A percentile compares a stretch with the other conserved stretches of the same genome.
Conservation (phyloP, 495 filamentous ascomycete genomes). For the Talaromyces liani region DNA sequence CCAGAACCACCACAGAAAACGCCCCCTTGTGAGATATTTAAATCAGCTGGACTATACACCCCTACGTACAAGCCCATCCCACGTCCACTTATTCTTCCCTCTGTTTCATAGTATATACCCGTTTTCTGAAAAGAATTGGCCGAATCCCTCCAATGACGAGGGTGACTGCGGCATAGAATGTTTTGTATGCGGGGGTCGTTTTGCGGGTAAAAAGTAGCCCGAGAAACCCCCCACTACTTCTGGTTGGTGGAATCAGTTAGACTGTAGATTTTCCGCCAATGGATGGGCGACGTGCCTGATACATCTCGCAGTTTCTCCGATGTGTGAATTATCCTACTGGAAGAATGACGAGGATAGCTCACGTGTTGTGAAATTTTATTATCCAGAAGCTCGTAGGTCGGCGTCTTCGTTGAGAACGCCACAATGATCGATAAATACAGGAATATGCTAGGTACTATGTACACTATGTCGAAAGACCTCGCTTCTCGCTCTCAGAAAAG, state of each 20-base stretch:
- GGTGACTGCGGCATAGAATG: not conserved
- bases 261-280: not conserved
- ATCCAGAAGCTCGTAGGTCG: not conserved
- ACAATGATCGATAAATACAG: not conserved
- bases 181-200: constrained; percentile 5
- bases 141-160: constrained; percentile 3
- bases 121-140: not conserved
- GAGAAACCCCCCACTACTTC: not conserved
- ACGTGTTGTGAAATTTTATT: not conserved
- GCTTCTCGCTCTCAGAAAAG: constrained; percentile 92
- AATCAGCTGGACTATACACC: not conserved
- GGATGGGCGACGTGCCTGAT: not conserved
- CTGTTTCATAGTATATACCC: not conserved
- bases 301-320: constrained; percentile 13
- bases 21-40: not conserved
- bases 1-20: not conserved
- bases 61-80: too few species aligned
- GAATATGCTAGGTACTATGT: not conserved
- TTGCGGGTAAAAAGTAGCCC: constrained; percentile 1
- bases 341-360: not conserved
- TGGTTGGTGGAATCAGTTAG: not conserved
- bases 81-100: not conserved
- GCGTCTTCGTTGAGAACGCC: not conserved
- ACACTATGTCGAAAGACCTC: constrained; percentile 54
- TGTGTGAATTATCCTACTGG: constrained; percentile 8